Conservation (phyloP, 2,329 filamentous ascomycete genomes). For the Aureobasidium zeae region DNA sequence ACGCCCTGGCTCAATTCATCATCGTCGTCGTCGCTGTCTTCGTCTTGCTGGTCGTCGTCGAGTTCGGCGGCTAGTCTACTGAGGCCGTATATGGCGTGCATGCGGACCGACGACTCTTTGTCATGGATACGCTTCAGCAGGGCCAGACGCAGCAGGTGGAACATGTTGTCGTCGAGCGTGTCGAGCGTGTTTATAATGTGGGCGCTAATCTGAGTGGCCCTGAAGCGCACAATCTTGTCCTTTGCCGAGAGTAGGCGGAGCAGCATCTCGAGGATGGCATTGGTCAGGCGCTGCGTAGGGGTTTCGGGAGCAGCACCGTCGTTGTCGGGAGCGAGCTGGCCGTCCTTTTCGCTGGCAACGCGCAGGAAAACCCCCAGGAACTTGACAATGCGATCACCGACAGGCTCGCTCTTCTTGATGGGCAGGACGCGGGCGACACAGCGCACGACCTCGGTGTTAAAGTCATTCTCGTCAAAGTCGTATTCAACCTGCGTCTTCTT, state of each 20-base stretch:
- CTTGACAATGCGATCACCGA: constrained; percentile 73
- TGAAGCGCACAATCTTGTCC: constrained; percentile 85
- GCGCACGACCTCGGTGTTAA: constrained; percentile 75
- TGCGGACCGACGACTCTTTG: constrained; percentile 84
- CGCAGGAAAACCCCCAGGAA: constrained; percentile 84
- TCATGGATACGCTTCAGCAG: constrained; percentile 81
- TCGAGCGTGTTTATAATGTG: constrained; percentile 90
- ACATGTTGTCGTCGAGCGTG: constrained; percentile 84
- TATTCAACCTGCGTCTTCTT: constrained; percentile 47
- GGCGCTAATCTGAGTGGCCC: constrained; percentile 79
- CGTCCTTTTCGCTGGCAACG: constrained; percentile 57
- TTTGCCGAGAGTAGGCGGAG: constrained; percentile 73
- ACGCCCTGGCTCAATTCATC: constrained; percentile 56
- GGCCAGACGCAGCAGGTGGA: constrained; percentile 68
- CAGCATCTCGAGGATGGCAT: constrained; percentile 61
- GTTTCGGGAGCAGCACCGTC: constrained; percentile 70
- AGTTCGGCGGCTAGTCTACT: constrained; percentile 67
- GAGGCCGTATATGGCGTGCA: constrained; percentile 87
- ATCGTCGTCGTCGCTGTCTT: constrained; percentile 58
- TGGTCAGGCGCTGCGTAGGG: constrained; percentile 69
- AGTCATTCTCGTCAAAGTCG: constrained; percentile 74
- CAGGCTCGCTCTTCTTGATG: constrained; percentile 84
- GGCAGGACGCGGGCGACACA: constrained; percentile 74
- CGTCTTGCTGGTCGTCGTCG: constrained; percentile 51
- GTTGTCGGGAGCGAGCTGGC: constrained; percentile 51